Evolutionary conservation across 805 yeast genomes (phyloP), one percentile per base, ranked within the genome.

Genomic region (Cyberlindnera meyerae): DNA sequence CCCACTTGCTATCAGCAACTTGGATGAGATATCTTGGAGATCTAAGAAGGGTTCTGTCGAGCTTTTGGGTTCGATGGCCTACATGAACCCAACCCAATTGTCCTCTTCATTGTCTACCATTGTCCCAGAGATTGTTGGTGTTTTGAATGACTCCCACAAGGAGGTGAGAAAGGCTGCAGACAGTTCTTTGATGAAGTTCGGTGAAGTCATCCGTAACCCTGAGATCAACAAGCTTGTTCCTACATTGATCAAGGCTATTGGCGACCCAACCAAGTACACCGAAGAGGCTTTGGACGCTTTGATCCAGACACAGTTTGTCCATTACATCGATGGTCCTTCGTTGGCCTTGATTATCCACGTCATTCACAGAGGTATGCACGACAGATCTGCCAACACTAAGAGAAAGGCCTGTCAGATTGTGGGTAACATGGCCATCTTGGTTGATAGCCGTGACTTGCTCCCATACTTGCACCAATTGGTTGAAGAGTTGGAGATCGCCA

Each of bases 301-400:
- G 51, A 79, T 90, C 48, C 77, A 77, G 50, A 93, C 98, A 0
- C 94, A 90, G 49, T 93, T 93, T 52, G 96, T 89, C 30, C 99
- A 93, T 61, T 93, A 90, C 60, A 90, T 93, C 48, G 99, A 93
- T 63, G 96, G 97, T 15, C 97, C 99, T 4, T 90, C 97, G 1
- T 70, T 93, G 53, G 98, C 99, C 0, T 71, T 93, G 51, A 87
- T 93, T 38, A 86, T 89, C 44, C 96, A 89, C 56, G 96, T 93
- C 35, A 82, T 93, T 32, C 93, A 87, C 57, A 77, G 98, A 60
- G 99, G 97, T 65, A 79, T 93, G 84, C 77, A 75, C 35, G 97
- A 90, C 49, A 71, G 98, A 54, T 83, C 95, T n/a, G 97, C 97
- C 0, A 70, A 79, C 29, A 85, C 93, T 5, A 93, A 90, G 67